Base-by-base conservation (phyloP, 78 protist genomes). In the Polysphondylium violaceum region DNA sequence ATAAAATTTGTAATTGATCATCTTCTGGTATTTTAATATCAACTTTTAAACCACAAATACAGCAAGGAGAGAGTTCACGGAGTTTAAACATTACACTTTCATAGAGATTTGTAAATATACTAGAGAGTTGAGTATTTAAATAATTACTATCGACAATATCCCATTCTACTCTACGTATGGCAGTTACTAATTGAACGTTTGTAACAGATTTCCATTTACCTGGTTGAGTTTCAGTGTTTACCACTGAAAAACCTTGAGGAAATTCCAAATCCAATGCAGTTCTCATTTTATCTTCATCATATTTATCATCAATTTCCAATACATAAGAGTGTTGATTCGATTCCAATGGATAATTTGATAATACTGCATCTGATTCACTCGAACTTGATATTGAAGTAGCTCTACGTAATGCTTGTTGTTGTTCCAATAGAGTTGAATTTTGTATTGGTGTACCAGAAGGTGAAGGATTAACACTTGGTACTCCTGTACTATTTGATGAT, bases 251-350 rank as follows among this genome's bases (percentile, higher is more conserved):
- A 0, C 86, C 88, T 5, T 55, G 86, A 14, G 92, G 92, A 9
- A 77, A 41, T 16, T 74, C 83, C 16, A 85, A 88, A 63, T 85
- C 93, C 16, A 93, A 35, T 6, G 86, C 68, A 25, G 81, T 85
- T 40, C 83, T 81, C 68, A 86, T 50, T 38, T 87, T 93, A 55
- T 93, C 95, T 31, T 75, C 95, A 55, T 93, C 95, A 51, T 71
- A 44, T 59, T 81, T 79, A 53, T 93, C 95, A 53, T 93, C 95
- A 7, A 93, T 60, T 36, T 85, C 95, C 0, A 93, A 88, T 27
- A 93, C 68, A 16, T 86, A 93, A 9, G 94, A 69, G 33, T n/a
- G 51, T n/a, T n/a, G n/a, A 17, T 9, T 74, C 0, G 87, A 17
- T 69, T 83, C 91, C 7, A 72, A 79, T 71, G 58, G 76, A 55